A percentile compares a stretch with the other conserved stretches of the same genome.
Conservation (phyloP, 2,329 filamentous ascomycete genomes). For the Cordyceps pruinosa region DNA sequence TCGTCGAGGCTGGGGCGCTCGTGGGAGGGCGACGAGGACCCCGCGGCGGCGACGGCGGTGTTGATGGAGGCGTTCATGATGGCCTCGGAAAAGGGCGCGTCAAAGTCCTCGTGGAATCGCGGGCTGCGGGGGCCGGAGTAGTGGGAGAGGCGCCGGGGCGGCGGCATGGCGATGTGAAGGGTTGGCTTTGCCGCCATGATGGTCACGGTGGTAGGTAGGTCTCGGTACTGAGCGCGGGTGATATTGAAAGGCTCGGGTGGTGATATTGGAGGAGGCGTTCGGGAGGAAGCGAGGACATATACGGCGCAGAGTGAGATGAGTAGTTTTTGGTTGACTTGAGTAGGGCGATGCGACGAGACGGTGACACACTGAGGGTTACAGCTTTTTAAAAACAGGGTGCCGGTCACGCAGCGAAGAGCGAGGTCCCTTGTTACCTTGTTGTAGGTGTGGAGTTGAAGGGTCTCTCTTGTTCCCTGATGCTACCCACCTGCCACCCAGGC, state of each 20-base stretch:
- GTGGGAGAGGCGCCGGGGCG: slow-evolving; percentile 10
- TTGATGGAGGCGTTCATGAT: slow-evolving; percentile 26
- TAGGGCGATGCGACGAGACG: not conserved
- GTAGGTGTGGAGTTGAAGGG: slow-evolving; percentile 6
- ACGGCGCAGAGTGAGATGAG: not conserved
- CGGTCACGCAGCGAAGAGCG: slow-evolving; percentile 8
- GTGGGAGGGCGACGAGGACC: slow-evolving; percentile 21
- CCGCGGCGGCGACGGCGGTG: slow-evolving; percentile 22
- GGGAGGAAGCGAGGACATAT: not conserved
- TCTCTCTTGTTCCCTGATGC: slow-evolving; percentile 5
- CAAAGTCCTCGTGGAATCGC: slow-evolving; percentile 32
- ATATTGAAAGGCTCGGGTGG: not conserved
- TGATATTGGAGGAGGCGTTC: not conserved
- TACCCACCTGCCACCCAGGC: not conserved
- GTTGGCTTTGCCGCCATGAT: slow-evolving; percentile 11
- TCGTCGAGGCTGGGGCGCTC: slow-evolving; percentile 22
- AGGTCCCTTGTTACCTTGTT: not conserved
- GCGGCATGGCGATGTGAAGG: slow-evolving; percentile 12
- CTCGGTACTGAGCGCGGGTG: not conserved
- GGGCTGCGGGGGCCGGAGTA: slow-evolving; percentile 20
- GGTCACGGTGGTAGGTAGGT: not conserved
- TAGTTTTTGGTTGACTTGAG: not conserved
- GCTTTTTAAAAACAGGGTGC: slow-evolving; percentile 4
- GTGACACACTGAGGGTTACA: slow-evolving; percentile 10
- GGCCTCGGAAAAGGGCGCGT: slow-evolving; percentile 31